Base-by-base conservation (phyloP, 805 yeast species). In the Nakazawaea ishiwadae region DNA sequence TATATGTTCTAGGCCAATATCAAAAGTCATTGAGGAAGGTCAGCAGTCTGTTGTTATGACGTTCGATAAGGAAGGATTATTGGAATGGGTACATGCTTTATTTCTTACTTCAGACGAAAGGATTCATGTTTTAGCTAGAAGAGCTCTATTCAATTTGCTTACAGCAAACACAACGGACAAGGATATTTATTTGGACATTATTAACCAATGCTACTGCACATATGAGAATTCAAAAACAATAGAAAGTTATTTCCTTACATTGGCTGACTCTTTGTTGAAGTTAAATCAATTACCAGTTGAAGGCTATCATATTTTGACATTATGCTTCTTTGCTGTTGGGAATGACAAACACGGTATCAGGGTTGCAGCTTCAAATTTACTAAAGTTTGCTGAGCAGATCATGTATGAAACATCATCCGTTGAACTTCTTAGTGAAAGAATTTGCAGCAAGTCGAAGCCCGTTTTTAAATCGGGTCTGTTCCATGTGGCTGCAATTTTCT, bases 401-500 rank as follows among this genome's bases (percentile, higher is more conserved):
- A 59, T 76, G 20, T 81, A 73, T 49, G 73, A 76, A 26, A 69
- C 79, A 1, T 67, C 78, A 0, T 69, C 73, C 12, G 64, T 81
- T 2, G 72, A 71, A 6, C 73, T 73, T 17, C 86, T 77, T 54
- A 73, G 77, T 27, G 91, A 86, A 53, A 72, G 86, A 28, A 75
- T 88, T 11, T 75, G 82, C 38, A 84, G 88, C 47, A 71, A 77
- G 26, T 83, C 95, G 5, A 78, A 84, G 51, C 85, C 88, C 5
- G 88, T 93, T 4, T 90, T 84, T 65, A 89, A 89, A 55, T 79
- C 91, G 31, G 95, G 95, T 0, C 73, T 91, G 42, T 82, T 84
- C 50, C 87, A 84, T 41, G 65, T 90, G 17, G 83, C 96, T 0
- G 73, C 81, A 6, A 79, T 81, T 45, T 77, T 87, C 56, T 90